These are phyloP conservation scores for Suillus occidentalis DNA, from an alignment of 768 basidiomycete species.

Conservation along the genomic window DNA sequence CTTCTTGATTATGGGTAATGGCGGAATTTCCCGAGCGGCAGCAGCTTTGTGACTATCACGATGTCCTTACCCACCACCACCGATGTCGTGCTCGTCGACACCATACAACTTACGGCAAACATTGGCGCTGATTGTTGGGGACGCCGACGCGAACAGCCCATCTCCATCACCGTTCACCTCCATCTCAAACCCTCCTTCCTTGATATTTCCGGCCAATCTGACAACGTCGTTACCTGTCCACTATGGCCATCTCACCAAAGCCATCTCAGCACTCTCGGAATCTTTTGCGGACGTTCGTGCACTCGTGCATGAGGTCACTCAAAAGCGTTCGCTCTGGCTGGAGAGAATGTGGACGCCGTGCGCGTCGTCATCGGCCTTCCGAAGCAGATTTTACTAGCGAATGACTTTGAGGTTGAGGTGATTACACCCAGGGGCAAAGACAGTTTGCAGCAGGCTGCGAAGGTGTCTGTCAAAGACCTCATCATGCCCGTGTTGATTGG, in stretches of 20 bases:
- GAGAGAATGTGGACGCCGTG: slow-evolving; percentile 36
- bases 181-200: slow-evolving; percentile 45
- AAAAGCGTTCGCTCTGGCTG: slow-evolving; percentile 40
- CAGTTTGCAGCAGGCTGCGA: slow-evolving; percentile 16
- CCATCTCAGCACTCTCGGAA: slow-evolving; percentile 29
- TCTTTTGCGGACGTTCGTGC: background rate
- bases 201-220: slow-evolving; percentile 42
- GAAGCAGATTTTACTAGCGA: slow-evolving; percentile 54
- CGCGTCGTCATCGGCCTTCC: slow-evolving; percentile 44
- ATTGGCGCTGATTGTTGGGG: slow-evolving; percentile 57
- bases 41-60: too few species aligned
- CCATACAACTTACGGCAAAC: slow-evolving; percentile 40
- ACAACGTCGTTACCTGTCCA: slow-evolving; percentile 48
- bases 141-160: slow-evolving; percentile 46
- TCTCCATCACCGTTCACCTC: slow-evolving; percentile 47
- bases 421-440: slow-evolving; percentile 15
- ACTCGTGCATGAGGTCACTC: slow-evolving; percentile 37
- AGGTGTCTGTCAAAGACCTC: slow-evolving; percentile 47
- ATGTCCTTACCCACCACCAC: slow-evolving; percentile 12
- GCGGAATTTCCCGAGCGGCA: too few species aligned
- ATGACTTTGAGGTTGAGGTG: slow-evolving; percentile 42
- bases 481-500: slow-evolving; percentile 61
- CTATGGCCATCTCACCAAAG: background rate
- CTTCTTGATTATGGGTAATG: too few species aligned
- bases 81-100: slow-evolving; percentile 48